Percentiles rank a stretch among this genome's conserved stretches.
phyloP scores from a whole-genome alignment of 257 asterid species.

The Plectranthus barbatus region DNA sequence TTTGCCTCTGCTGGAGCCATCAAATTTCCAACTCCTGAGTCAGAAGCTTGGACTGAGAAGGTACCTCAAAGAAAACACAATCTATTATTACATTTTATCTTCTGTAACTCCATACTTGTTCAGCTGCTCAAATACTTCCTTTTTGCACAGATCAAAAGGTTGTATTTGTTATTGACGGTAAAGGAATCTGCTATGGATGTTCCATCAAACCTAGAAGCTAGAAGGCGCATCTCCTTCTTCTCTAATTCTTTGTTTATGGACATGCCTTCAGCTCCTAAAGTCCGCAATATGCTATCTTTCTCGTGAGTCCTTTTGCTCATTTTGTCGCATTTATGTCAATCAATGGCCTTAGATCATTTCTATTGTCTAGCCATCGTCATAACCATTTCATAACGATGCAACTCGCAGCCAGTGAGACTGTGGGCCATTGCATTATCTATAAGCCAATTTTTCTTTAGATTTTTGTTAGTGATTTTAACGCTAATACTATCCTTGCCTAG shows the following conservation, averaged over 20 bases:
- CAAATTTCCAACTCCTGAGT: slow-evolving; percentile 67
- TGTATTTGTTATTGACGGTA: slow-evolving; percentile 80
- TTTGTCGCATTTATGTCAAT: not conserved
- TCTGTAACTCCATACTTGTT: not conserved
- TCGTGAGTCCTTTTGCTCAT: slow-evolving; percentile 51
- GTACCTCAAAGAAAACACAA: slow-evolving; percentile 19
- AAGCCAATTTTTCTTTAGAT: no score
- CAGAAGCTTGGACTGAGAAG: slow-evolving; percentile 98
- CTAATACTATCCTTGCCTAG: not conserved
- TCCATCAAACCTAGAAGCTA: slow-evolving; percentile 72
- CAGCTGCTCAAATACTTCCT: not conserved
- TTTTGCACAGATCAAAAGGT: slow-evolving; percentile 68
- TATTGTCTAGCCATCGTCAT: no score
- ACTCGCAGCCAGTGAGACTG: no score
- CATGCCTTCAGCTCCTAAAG: slow-evolving; percentile 95
- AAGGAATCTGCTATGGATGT: slow-evolving; percentile 98
- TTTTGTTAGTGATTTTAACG: no score
- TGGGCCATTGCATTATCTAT: no score
- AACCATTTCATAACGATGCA: no score
- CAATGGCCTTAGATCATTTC: no score
- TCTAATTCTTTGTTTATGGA: slow-evolving; percentile 93
- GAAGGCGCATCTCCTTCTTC: slow-evolving; percentile 59
- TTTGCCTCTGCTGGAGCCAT: slow-evolving; percentile 96
- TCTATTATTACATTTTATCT: not conserved
- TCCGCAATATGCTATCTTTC: slow-evolving; percentile 93